Conservation (phyloP, 345 rosid species). For the Corchorus olitorius region DNA sequence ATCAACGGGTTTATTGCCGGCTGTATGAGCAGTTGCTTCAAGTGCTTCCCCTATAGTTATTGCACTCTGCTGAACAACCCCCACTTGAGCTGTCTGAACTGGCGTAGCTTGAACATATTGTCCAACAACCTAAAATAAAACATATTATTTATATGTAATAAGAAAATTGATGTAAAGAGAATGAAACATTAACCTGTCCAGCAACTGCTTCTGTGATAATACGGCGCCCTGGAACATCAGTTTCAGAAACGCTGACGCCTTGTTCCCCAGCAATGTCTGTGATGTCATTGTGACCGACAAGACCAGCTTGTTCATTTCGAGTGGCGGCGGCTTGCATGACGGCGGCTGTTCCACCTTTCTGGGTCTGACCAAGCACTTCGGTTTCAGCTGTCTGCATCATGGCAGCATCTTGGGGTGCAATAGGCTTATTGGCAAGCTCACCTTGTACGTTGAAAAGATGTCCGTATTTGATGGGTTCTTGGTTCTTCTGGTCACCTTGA, state of each 20-base stretch:
- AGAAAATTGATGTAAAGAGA: neutral
- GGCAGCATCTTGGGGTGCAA: slow-evolving; percentile 69
- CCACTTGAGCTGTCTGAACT: slow-evolving; percentile 21
- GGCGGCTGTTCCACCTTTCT: slow-evolving; percentile 65
- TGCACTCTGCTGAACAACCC: slow-evolving; percentile 30
- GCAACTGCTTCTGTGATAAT: slow-evolving; percentile 60
- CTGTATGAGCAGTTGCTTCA: slow-evolving; percentile 50
- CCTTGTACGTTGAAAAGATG: slow-evolving; percentile 62
- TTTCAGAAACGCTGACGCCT: slow-evolving; percentile 63
- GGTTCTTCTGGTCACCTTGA: neutral
- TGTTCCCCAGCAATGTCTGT: slow-evolving; percentile 38
- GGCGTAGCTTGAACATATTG: slow-evolving; percentile 52
- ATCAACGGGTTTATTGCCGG: slow-evolving; percentile 56
- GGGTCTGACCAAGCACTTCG: slow-evolving; percentile 58
- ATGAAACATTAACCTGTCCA: slow-evolving; percentile 47
- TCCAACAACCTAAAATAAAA: slow-evolving; percentile 45
- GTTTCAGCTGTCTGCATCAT: slow-evolving; percentile 78
- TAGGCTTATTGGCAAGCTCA: slow-evolving; percentile 45
- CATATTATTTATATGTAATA: neutral
- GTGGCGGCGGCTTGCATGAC: slow-evolving; percentile 68
- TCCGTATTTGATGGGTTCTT: slow-evolving; percentile 56
- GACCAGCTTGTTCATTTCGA: slow-evolving; percentile 50
- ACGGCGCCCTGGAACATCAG: slow-evolving; percentile 50
- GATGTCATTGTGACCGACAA: slow-evolving; percentile 45
- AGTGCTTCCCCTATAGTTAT: slow-evolving; percentile 75